Evolutionary conservation across 2,329 filamentous ascomycete genomes (phyloP).

Genomic region (Emydomyces testavorans): DNA sequence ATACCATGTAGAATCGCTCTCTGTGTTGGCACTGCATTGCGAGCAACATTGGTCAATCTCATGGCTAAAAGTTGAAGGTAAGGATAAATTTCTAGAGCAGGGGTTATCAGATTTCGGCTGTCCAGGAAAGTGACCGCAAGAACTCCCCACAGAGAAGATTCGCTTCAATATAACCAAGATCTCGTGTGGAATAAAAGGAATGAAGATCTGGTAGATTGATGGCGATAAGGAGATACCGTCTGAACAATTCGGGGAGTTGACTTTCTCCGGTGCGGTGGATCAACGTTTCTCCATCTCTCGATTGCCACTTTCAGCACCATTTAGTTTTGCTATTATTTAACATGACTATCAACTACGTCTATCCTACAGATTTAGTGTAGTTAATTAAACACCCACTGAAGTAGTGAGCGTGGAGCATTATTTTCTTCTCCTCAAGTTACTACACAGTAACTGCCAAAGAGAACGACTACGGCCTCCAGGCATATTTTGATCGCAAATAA

Average conservation of each 20-base stretch:
- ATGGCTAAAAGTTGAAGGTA: constrained; percentile 19
- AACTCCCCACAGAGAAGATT: constrained; percentile 5
- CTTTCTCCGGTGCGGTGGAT: neutral
- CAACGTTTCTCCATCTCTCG: constrained; percentile 6
- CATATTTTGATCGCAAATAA: too few relatives aligned
- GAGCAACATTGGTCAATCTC: constrained; percentile 31
- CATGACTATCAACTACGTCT: too few relatives aligned
- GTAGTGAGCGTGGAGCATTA: too few relatives aligned
- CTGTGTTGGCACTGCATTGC: constrained; percentile 20
- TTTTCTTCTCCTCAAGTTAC: too few relatives aligned
- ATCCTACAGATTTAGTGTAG: too few relatives aligned
- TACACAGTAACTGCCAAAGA: too few relatives aligned
- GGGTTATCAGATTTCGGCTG: constrained; percentile 8
- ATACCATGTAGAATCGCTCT: constrained; percentile 10
- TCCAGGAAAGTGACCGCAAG: constrained; percentile 11
- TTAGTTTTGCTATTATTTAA: too few relatives aligned
- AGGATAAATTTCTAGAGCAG: constrained; percentile 1
- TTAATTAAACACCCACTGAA: too few relatives aligned
- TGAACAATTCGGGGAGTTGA: neutral
- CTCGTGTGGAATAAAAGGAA: neutral
- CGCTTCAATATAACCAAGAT: constrained; percentile 1
- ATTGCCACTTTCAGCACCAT: neutral
- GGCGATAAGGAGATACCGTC: neutral
- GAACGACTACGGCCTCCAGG: too few relatives aligned
- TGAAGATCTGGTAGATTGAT: neutral